phyloP scores from a whole-genome alignment of 192 early-diverging fungal species.

The Endogone sp. region DNA sequence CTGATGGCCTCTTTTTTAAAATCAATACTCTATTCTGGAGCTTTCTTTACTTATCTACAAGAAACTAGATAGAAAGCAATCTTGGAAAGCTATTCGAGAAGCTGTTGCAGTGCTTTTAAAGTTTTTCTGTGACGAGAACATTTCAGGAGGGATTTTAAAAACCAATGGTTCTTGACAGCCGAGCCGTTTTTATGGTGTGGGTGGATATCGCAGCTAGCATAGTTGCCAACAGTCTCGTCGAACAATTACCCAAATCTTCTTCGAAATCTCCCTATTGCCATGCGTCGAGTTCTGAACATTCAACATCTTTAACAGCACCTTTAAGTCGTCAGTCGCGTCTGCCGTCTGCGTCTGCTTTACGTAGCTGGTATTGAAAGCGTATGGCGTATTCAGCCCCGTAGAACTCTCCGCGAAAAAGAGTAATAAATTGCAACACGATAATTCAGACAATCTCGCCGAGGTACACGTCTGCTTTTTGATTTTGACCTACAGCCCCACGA shows the following conservation, averaged over 20 bases:
- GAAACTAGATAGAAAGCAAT: too few relatives aligned
- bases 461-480: slow-evolving; percentile 90
- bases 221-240: slow-evolving; percentile 67
- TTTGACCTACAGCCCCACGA: too few relatives aligned
- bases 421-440: slow-evolving; percentile 74
- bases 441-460: slow-evolving; percentile 83
- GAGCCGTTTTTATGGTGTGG: slow-evolving; percentile 28
- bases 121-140: too few relatives aligned
- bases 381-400: slow-evolving; percentile 52
- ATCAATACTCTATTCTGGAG: too few relatives aligned
- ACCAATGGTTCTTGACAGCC: too few relatives aligned
- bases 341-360: slow-evolving; percentile 62
- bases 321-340: slow-evolving; percentile 52
- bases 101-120: too few relatives aligned
- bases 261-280: slow-evolving; percentile 73
- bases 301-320: slow-evolving; percentile 69
- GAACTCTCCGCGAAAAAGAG: slow-evolving; percentile 66
- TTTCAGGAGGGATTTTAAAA: too few relatives aligned
- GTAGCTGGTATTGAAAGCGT: slow-evolving; percentile 69
- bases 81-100: too few relatives aligned
- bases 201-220: slow-evolving; percentile 51
- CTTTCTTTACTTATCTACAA: too few relatives aligned
- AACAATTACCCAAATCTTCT: slow-evolving; percentile 70
- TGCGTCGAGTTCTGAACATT: slow-evolving; percentile 59
- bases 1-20: too few relatives aligned